phyloP scores from a whole-genome alignment of 2,329 filamentous ascomycete genomes.

The Stemphylium beticola region DNA sequence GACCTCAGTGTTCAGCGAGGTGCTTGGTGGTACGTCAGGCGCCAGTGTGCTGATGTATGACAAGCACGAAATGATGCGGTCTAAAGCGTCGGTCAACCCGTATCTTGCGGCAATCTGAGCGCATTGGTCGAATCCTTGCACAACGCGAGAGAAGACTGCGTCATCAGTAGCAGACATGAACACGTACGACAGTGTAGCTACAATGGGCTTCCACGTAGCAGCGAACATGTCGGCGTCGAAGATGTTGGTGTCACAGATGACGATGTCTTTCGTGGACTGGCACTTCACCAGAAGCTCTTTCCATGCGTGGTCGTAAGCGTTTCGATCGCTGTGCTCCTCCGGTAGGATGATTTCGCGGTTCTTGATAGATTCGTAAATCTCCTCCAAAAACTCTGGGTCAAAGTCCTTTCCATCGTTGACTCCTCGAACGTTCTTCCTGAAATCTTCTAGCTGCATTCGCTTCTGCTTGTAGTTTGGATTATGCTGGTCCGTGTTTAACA shows the following conservation, averaged over 20 bases:
- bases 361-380: constrained; percentile 90
- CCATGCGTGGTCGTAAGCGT: constrained; percentile 98
- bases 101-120: constrained; percentile 90
- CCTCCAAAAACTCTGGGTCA: constrained; percentile 78
- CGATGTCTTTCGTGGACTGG: constrained; percentile 73
- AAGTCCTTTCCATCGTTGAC: constrained; percentile 89
- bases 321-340: constrained; percentile 95
- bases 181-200: constrained; percentile 94
- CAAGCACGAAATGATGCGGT: constrained; percentile 89
- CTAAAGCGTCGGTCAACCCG: constrained; percentile 81
- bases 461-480: constrained; percentile 87
- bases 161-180: constrained; percentile 99
- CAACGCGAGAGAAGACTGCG: constrained; percentile 89
- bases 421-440: constrained; percentile 86
- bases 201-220: constrained; percentile 91
- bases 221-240: constrained; percentile 98
- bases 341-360: constrained; percentile 94
- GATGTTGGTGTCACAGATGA: constrained; percentile 86
- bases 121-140: constrained; percentile 95
- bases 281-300: constrained; percentile 90
- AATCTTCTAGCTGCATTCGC: constrained; percentile 85
- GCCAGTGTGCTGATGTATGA: constrained; percentile 90
- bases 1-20: constrained; percentile 90
- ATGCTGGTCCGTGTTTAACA: constrained; percentile 96
- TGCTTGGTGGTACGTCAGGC: constrained; percentile 77